Base-by-base conservation (phyloP, 768 basidiomycete species). In the Collybiopsis confluens region DNA sequence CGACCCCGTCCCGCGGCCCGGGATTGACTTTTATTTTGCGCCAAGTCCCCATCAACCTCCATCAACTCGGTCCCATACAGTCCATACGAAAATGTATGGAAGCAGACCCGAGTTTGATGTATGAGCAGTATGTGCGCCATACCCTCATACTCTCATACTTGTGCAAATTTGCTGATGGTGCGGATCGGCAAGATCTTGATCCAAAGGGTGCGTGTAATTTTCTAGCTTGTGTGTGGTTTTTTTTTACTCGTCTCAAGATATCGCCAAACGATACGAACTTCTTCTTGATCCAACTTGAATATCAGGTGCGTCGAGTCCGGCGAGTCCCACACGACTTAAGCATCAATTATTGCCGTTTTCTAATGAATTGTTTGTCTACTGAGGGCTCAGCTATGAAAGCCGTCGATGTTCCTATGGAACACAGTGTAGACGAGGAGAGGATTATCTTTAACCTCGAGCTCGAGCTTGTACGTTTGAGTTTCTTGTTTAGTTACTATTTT, bases 381-480 rank as follows among this genome's bases (percentile, higher is more conserved):
- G 97, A 97, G 21, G 97, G 97, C 41, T 98, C 95, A 4, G 96
- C 95, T 7, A 94, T 95, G 70, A 98, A 98, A 66, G 97, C 97
- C 0, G 89, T 98, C 48, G 96, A 98, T 66, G 89, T 98, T 3
- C 76, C 98, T 11, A 84, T 88, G 69, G 89, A 92, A 43, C 86
- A 92, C 63, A 91, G 90, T 20, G 97, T 99, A 27, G 87, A 90
- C 15, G 92, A 97, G 69, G 93, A 97, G 55, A 82, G 92, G 53
- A 96, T 98, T 56, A 89, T 97, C 59, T 97, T 98, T 70, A 82
- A n/a, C n/a, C n/a, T n/a, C n/a, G n/a, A n/a, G n/a, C n/a, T 97
- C 56, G 95, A 98, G 65, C 70, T 98, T 65, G 94, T 92, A 53
- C 50, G 81, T 67, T 23, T 13, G 11, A 11, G n/a, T 28, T 43